These are phyloP conservation scores for Mollisiaceae sp. DNA, from an alignment of 2,329 filamentous ascomycete species.

Conservation along the genomic window DNA sequence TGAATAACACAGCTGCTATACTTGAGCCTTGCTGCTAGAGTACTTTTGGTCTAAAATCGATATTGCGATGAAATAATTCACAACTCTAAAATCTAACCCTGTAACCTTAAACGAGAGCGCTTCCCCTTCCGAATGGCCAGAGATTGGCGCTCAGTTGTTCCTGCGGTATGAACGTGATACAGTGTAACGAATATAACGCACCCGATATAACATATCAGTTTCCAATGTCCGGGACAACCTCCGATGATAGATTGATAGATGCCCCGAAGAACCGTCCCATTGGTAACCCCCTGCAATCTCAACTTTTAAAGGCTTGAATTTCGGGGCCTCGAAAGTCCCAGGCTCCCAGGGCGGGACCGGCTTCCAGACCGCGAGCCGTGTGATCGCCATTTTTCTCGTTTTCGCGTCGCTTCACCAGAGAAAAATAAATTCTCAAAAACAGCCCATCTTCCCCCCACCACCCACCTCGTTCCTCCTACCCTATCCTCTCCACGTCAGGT, in stretches of 20 bases:
- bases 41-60: too few species aligned
- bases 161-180: neutral
- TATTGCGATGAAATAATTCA: too few species aligned
- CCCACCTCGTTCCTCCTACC: neutral
- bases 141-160: too few species aligned
- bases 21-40: too few species aligned
- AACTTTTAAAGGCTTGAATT: constrained; percentile 1
- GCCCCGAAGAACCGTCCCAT: neutral
- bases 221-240: neutral
- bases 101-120: too few species aligned
- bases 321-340: neutral
- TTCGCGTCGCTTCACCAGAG: neutral
- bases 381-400: constrained; percentile 7
- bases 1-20: too few species aligned
- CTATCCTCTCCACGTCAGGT: neutral
- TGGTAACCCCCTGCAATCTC: constrained; percentile 2
- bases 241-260: too few species aligned
- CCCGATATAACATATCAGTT: neutral
- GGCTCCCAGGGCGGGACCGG: neutral
- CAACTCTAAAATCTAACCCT: too few species aligned
- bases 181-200: neutral
- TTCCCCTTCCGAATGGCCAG: too few species aligned
- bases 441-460: neutral
- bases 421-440: neutral
- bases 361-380: neutral